These are phyloP conservation scores for Alternaria gaisen DNA, from an alignment of 2,329 filamentous ascomycete genomes.

Conservation along the genomic window DNA sequence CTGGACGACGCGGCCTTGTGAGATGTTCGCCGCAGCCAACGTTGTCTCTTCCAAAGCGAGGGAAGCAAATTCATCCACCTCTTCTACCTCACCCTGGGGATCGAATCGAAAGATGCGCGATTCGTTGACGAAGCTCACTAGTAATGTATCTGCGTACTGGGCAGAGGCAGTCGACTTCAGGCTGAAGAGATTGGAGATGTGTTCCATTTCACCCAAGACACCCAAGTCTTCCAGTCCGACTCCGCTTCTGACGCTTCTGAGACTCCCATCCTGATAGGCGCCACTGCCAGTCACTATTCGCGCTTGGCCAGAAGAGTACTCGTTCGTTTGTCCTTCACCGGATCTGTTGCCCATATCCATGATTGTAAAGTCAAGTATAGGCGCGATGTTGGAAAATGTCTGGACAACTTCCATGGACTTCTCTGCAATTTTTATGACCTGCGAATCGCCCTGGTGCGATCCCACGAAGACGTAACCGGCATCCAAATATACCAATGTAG, in stretches of 20 bases:
- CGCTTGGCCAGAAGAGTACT: conserved; percentile 94
- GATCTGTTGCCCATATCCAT: conserved; percentile 95
- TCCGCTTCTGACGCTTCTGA: conserved; percentile 90
- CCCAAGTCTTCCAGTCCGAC: conserved; percentile 91
- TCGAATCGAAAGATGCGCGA: conserved; percentile 85
- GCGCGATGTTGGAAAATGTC: conserved; percentile 83
- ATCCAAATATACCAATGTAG: conserved; percentile 79
- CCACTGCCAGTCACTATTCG: conserved; percentile 93
- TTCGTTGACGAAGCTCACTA: conserved; percentile 83
- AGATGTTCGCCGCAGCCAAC: conserved; percentile 72
- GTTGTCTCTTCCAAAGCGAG: conserved; percentile 76
- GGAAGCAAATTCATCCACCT: conserved; percentile 78
- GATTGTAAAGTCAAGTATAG: conserved; percentile 90
- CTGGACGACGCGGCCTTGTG: conserved; percentile 73
- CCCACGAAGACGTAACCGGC: conserved; percentile 81
- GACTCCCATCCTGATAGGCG: conserved; percentile 84
- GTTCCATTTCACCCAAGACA: conserved; percentile 78
- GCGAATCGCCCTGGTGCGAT: conserved; percentile 92
- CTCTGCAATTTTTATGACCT: conserved; percentile 73
- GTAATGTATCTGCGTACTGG: conserved; percentile 71
- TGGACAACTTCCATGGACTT: conserved; percentile 75
- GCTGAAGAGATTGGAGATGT: conserved; percentile 77
- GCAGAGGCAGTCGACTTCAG: conserved; percentile 63
- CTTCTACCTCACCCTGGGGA: conserved; percentile 79
- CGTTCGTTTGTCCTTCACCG: conserved; percentile 80